Conservation (phyloP, 129 eudicot species). For the Tagetes erecta region DNA sequence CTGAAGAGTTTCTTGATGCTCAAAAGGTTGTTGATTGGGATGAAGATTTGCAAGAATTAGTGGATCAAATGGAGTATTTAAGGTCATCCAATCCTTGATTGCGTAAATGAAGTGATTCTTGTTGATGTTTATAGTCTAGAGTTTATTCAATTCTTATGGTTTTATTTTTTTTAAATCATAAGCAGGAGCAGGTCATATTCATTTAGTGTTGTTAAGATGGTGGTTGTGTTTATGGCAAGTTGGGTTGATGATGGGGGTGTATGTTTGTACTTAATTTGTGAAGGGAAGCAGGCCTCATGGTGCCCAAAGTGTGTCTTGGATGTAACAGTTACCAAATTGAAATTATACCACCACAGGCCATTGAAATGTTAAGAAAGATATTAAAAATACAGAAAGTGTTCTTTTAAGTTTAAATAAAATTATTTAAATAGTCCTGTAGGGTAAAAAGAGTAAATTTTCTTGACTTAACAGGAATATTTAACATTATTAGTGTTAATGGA, state of each 20-base stretch:
- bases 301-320: background rate
- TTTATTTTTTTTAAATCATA: too few relatives aligned
- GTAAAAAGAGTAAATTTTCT: too few relatives aligned
- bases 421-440: too few relatives aligned
- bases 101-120: constrained; percentile 10
- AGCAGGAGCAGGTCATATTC: background rate
- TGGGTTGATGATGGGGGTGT: background rate
- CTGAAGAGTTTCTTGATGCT: constrained; percentile 56
- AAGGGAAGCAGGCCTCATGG: background rate
- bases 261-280: background rate
- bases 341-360: too few relatives aligned
- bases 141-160: background rate
- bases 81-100: constrained; percentile 40
- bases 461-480: too few relatives aligned
- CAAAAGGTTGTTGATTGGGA: constrained; percentile 59
- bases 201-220: background rate
- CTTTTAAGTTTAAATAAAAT: too few relatives aligned
- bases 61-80: constrained; percentile 72
- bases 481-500: too few relatives aligned
- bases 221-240: background rate
- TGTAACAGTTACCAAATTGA: too few relatives aligned
- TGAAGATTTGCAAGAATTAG: constrained; percentile 66
- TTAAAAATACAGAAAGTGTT: too few relatives aligned
- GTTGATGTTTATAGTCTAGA: constrained; percentile 27
- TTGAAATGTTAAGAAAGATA: too few relatives aligned